These are phyloP conservation scores for Dictyostelium citrinum DNA, from an alignment of 78 protist species.

Conservation along the genomic window DNA sequence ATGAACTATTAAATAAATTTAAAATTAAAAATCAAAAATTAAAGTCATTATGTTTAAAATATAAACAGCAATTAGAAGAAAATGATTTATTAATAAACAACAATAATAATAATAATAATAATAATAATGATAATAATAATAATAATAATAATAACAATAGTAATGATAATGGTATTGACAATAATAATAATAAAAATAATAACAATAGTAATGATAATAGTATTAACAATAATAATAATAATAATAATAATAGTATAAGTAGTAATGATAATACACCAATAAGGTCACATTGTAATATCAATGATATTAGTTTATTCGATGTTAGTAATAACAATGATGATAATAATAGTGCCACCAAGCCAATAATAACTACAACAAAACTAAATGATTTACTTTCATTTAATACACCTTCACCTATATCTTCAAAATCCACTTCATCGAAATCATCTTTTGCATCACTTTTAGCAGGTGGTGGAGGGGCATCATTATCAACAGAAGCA, in stretches of 20 bases:
- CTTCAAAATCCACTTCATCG: not conserved
- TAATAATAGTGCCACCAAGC: not conserved
- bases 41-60: not conserved
- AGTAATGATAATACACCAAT: not conserved
- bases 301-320: not conserved
- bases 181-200: constrained; percentile 1
- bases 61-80: constrained; percentile 10
- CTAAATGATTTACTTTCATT: not conserved
- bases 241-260: not conserved
- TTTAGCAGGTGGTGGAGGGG: no score
- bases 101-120: not conserved
- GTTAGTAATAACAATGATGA: not conserved
- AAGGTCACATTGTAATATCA: not conserved
- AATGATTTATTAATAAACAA: not conserved
- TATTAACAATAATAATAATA: not conserved
- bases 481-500: not conserved
- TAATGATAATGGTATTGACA: not conserved
- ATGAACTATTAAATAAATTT: constrained; percentile 1
- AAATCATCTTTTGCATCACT: not conserved
- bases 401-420: not conserved
- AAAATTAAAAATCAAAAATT: constrained; percentile 17
- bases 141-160: not conserved
- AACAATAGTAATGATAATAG: not conserved
- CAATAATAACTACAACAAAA: not conserved
- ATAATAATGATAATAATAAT: not conserved